Conservation (phyloP, 2,329 filamentous ascomycete genomes). For the Pestalotiopsis sp. region DNA sequence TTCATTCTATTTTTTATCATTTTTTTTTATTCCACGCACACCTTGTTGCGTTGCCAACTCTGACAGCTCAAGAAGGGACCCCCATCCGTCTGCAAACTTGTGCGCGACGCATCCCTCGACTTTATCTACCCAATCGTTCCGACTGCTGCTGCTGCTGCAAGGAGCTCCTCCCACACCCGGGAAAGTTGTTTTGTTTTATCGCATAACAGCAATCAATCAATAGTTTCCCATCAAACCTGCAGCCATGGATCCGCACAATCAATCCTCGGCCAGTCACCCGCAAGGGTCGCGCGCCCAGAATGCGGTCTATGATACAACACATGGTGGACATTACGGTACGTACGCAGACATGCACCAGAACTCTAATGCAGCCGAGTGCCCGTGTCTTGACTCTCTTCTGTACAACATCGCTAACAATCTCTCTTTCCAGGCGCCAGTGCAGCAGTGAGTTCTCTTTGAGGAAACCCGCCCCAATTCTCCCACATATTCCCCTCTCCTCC, state of each 20-base stretch:
- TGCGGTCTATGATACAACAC: conserved; percentile 68
- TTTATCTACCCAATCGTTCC: not conserved
- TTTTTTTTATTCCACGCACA: not conserved
- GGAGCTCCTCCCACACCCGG: not conserved
- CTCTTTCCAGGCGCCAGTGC: conserved; percentile 49
- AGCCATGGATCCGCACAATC: conserved; percentile 58
- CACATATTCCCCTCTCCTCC: conserved; percentile 13
- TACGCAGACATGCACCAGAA: conserved; percentile 1
- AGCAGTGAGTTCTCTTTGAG: conserved; percentile 37
- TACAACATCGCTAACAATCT: conserved; percentile 32
- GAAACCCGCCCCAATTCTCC: not conserved
- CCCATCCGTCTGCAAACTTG: not conserved
- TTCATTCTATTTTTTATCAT: not conserved
- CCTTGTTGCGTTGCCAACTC: not conserved
- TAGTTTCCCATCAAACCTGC: conserved; percentile 12
- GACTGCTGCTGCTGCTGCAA: not conserved
- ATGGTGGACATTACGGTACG: conserved; percentile 80
- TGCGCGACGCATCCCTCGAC: not conserved
- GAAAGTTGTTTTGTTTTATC: not conserved
- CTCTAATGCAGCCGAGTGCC: conserved; percentile 11
- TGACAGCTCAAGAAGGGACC: not conserved
- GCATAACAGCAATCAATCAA: not conserved
- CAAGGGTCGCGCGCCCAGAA: conserved; percentile 44
- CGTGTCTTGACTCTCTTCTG: conserved; percentile 21
- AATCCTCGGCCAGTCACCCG: conserved; percentile 56